Conservation (phyloP, 495 filamentous ascomycete species). For the Podospora bellae-mahoneyi region DNA sequence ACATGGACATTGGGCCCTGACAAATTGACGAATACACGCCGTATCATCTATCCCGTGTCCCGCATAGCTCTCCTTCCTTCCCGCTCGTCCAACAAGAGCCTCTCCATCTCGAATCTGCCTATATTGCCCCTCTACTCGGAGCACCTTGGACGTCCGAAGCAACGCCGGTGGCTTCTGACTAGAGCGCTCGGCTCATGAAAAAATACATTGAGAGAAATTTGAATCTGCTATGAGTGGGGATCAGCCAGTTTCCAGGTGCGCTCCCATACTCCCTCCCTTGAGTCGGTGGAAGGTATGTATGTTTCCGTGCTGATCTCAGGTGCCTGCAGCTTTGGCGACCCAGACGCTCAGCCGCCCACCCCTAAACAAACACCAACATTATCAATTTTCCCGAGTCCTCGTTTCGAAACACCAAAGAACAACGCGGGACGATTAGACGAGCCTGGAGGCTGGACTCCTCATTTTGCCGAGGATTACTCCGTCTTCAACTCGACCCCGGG, state of each 20-base stretch:
- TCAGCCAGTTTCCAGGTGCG: constrained; percentile 68
- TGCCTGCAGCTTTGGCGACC: constrained; percentile 67
- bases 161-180: constrained; percentile 8
- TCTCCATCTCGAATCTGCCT: background rate
- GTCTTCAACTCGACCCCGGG: constrained; percentile 56
- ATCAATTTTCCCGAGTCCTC: constrained; percentile 55
- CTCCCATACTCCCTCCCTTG: constrained; percentile 14
- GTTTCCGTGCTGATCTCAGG: constrained; percentile 15
- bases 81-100: background rate
- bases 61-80: constrained; percentile 3
- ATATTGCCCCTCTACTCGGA: background rate
- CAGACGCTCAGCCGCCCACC: constrained; percentile 73
- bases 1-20: background rate
- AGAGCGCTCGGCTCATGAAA: background rate
- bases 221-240: constrained; percentile 72
- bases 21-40: constrained; percentile 10
- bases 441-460: constrained; percentile 50
- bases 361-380: constrained; percentile 72
- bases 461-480: constrained; percentile 56
- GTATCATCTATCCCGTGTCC: constrained; percentile 2
- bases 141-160: constrained; percentile 14
- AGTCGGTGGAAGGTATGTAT: background rate
- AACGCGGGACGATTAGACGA: constrained; percentile 47
- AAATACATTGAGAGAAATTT: constrained; percentile 18
- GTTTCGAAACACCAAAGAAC: constrained; percentile 65